Base-by-base conservation (phyloP, 352 stramenopile species). In the Elongisporangium anandrum region DNA sequence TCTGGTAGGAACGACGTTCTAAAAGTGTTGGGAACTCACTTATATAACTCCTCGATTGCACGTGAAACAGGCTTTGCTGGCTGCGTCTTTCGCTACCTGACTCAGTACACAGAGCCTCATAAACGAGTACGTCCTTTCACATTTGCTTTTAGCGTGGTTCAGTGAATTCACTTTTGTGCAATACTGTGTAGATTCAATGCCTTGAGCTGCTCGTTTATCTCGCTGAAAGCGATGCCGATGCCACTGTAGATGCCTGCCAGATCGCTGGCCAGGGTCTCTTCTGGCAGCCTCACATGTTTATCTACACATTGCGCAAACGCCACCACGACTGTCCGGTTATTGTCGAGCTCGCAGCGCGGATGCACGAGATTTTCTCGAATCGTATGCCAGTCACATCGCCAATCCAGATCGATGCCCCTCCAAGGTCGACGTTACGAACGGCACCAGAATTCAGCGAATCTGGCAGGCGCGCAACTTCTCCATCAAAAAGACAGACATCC, bases 231-330 rank as follows among this genome's bases (percentile, higher is more conserved):
- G 67, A 93, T 48, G 69, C 71, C 8, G 59, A 68, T 12, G 70
- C 75, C 15, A 75, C 85, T 13, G 75, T 87, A 8, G 60, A 71
- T 2, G 67, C 81, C 0, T 89, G 79, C 60, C 75, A 86, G 66
- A 51, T 90, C 56, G 83, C 81, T 22, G 72, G 73, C 2, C 81
- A 90, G 57, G 83, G 83, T 2, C 81, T 88, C 26, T 61, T 80
- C 15, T 91, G 82, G 77, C 73, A 89, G 61, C 83, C 83, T 34
- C 86, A 88, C 55, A 90, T 91, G 75, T 93, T 90, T 52, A 79
- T 93, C 48, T 80, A 87, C 39, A 87, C 79, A 20, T 58, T 93
- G 13, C 77, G 85, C 52, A 91, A 90, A 57, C 83, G 83, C 3
- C 77, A 93, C 52, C 69, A 67, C 20, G 75, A 79, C 50, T 85